Base-by-base conservation (phyloP, 495 filamentous ascomycete species). In the Hypoxylon subgilvum region DNA sequence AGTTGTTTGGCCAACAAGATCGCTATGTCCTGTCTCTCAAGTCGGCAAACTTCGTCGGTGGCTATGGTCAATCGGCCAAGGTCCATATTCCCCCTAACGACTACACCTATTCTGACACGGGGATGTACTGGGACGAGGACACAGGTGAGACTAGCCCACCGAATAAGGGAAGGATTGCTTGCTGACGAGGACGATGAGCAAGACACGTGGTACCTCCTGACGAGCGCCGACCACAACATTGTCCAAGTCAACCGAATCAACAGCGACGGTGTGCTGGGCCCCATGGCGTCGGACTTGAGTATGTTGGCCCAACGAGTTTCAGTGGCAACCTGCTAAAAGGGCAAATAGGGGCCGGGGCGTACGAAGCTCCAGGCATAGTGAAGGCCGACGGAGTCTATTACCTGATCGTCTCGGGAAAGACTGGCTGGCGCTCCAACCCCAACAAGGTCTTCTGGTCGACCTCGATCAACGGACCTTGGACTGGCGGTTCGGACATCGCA, bases 1-100 rank as follows among this genome's bases (percentile, higher is more conserved):
- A 74, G 75, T 68, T 79, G 10, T 79, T 71, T 63, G 77, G 77
- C 2, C 77, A 79, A 58, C 69, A 77, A 23, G 71, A 79, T 39
- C 70, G 76, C 13, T 72, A 76, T 35, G 68, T 75, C 9, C 70
- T 78, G 31, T 72, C 75, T 5, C 61, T 79, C 1, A 67, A 67
- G 36, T 76, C 74, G 8, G 28, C 49, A 6, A 41, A 66, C 10
- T 67, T 76, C 35, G 46, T 68, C 13, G 71, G 71, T 6, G 69
- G 69, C 1, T 78, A 78, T 35, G 40, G 40, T n/a, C 49, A 64
- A 14, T 57, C 68, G 0, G 69, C 67, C 12, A 75, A 76, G 44
- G 74, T 78, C 4, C 66, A 73, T 23, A 61, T 79, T 2, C 76
- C 75, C 3, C 76, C 76, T 12, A 69, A 66, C 49, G 63, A 67